Percentiles rank a stretch among this genome's conserved stretches.
Conservation (phyloP, 345 rosid species). For the Aurinia saxatilis region DNA sequence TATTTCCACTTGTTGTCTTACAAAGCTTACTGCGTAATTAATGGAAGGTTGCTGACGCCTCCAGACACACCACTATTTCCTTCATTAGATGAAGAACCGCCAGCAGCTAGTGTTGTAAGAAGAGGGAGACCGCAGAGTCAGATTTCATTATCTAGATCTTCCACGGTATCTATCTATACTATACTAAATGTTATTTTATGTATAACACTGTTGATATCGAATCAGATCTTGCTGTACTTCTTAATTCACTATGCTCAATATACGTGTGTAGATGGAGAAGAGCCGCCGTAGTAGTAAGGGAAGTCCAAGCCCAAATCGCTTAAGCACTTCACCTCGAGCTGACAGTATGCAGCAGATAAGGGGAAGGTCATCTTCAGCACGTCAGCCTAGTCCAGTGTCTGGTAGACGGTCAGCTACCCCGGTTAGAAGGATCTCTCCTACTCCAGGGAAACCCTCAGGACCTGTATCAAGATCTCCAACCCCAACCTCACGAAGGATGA, state of each 20-base stretch:
- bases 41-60: constrained; percentile 89
- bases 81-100: constrained; percentile 81
- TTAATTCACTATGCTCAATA: background rate
- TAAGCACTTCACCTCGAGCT: constrained; percentile 84
- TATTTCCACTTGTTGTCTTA: constrained; percentile 25
- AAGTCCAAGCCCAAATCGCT: constrained; percentile 93
- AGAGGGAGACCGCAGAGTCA: constrained; percentile 93
- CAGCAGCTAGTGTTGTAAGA: constrained; percentile 39
- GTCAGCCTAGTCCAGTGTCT: constrained; percentile 62
- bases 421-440: constrained; percentile 65
- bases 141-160: constrained; percentile 85
- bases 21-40: constrained; percentile 26
- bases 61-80: constrained; percentile 97
- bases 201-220: background rate
- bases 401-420: constrained; percentile 53
- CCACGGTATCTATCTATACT: constrained; percentile 51
- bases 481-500: constrained; percentile 70
- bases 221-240: constrained; percentile 6
- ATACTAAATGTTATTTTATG: background rate
- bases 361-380: constrained; percentile 80
- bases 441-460: constrained; percentile 47
- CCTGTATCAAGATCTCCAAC: constrained; percentile 65
- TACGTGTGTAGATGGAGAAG: constrained; percentile 73
- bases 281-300: constrained; percentile 87
- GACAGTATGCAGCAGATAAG: constrained; percentile 59